Conservation (phyloP, 1,139 yeast genomes). For the Meyerozyma smithsonii region DNA sequence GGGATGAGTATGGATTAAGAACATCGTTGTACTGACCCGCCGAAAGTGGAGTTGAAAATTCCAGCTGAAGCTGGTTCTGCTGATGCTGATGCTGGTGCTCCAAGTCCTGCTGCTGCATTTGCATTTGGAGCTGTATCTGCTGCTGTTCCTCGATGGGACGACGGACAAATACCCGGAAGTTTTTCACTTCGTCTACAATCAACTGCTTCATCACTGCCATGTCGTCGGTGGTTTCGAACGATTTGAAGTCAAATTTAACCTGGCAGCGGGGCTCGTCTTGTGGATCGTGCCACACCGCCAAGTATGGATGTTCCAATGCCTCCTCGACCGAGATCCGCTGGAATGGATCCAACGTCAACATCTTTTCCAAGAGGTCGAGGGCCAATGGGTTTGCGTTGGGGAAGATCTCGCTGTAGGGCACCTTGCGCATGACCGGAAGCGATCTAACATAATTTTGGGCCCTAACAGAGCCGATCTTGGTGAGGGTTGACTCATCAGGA, state of each 20-base stretch:
- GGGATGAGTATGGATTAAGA: conserved; percentile 6
- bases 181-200: conserved; percentile 76
- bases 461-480: conserved; percentile 79
- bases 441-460: conserved; percentile 92
- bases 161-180: conserved; percentile 77
- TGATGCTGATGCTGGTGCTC: conserved; percentile 19
- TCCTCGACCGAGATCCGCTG: conserved; percentile 84
- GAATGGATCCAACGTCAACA: conserved; percentile 86
- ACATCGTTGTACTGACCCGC: conserved; percentile 9
- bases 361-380: conserved; percentile 70
- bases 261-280: conserved; percentile 88
- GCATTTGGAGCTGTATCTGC: conserved; percentile 38
- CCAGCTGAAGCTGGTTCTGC: conserved; percentile 8
- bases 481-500: conserved; percentile 78
- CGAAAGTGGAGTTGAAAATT: conserved; percentile 1
- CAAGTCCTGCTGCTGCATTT: conserved; percentile 30
- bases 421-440: conserved; percentile 75
- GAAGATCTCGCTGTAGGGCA: conserved; percentile 67
- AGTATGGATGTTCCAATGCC: conserved; percentile 85
- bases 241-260: conserved; percentile 73
- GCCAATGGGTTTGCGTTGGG: conserved; percentile 89
- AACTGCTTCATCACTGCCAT: conserved; percentile 69
- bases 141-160: conserved; percentile 70
- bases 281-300: conserved; percentile 95
- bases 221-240: conserved; percentile 85